Evolutionary conservation across 2,329 filamentous ascomycete genomes (phyloP).

Genomic region (Exophiala sp.): DNA sequence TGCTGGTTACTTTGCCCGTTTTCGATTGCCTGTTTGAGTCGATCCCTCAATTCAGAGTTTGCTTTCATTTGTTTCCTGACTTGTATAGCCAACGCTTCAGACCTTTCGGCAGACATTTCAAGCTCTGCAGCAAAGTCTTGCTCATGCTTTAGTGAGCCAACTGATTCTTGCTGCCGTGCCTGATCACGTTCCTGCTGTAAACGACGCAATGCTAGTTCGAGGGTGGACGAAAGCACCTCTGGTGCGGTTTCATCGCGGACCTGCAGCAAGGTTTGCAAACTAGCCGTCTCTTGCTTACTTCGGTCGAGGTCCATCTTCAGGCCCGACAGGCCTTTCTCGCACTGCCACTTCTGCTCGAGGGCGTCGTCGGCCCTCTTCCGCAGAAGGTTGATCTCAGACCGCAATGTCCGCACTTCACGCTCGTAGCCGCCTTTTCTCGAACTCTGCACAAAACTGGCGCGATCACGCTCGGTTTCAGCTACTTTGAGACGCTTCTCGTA

Average conservation of each 20-base stretch:
- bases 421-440: conserved; percentile 77
- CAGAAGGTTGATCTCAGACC: conserved; percentile 79
- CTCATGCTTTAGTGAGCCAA: conserved; percentile 67
- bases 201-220: conserved; percentile 71
- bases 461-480: conserved; percentile 74
- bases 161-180: conserved; percentile 53
- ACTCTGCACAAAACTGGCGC: conserved; percentile 55
- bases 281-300: conserved; percentile 85
- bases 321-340: conserved; percentile 82
- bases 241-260: conserved; percentile 79
- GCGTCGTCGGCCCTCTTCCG: conserved; percentile 88
- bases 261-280: conserved; percentile 71
- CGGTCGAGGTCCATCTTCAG: conserved; percentile 96
- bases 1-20: conserved; percentile 83
- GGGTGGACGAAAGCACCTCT: conserved; percentile 57
- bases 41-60: conserved; percentile 70
- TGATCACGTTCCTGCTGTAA: conserved; percentile 65
- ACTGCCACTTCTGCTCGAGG: conserved; percentile 92
- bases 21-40: conserved; percentile 73
- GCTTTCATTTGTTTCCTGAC: conserved; percentile 76
- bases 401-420: conserved; percentile 72
- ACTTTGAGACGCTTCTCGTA: conserved; percentile 75
- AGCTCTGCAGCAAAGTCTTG: conserved; percentile 69
- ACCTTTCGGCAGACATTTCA: conserved; percentile 67
- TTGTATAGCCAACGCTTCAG: conserved; percentile 74